Percentiles rank a stretch among this genome's conserved stretches.
phyloP scores from a whole-genome alignment of 306 rosid genomes.

The Citrullus colocynthis region DNA sequence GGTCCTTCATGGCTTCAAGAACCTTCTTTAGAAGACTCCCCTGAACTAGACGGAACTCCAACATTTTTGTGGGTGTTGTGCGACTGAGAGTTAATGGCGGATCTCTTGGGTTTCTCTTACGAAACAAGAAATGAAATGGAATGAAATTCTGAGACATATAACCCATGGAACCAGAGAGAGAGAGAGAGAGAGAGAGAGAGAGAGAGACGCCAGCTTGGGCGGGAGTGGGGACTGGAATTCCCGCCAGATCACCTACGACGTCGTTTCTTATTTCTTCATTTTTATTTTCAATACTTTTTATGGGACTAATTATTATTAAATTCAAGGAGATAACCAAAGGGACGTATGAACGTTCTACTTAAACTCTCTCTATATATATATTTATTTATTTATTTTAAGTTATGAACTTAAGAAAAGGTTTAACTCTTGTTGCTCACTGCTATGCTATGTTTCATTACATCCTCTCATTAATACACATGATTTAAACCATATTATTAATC shows the following conservation, averaged over 20 bases:
- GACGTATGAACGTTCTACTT: no score
- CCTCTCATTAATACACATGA: no score
- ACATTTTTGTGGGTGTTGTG: neutral
- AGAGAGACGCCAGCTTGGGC: neutral
- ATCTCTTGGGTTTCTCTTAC: conserved; percentile 7
- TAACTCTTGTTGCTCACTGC: no score
- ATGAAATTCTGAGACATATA: neutral
- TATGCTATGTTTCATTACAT: no score
- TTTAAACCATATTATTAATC: no score
- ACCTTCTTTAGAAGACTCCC: conserved; percentile 16
- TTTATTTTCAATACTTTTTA: neutral
- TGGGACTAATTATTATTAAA: no score
- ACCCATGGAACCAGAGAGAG: neutral
- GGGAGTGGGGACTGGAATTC: neutral
- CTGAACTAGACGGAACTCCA: conserved; percentile 11
- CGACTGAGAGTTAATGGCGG: conserved; percentile 22
- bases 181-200: neutral
- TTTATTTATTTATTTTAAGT: no score
- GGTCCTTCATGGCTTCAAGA: conserved; percentile 28
- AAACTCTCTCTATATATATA: no score
- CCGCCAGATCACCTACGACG: conserved; percentile 6
- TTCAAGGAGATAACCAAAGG: no score
- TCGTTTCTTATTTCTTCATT: neutral
- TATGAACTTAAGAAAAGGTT: no score
- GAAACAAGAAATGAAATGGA: neutral